Base-by-base conservation (phyloP, 352 stramenopile genomes). In the Globisporangium nodosum region DNA sequence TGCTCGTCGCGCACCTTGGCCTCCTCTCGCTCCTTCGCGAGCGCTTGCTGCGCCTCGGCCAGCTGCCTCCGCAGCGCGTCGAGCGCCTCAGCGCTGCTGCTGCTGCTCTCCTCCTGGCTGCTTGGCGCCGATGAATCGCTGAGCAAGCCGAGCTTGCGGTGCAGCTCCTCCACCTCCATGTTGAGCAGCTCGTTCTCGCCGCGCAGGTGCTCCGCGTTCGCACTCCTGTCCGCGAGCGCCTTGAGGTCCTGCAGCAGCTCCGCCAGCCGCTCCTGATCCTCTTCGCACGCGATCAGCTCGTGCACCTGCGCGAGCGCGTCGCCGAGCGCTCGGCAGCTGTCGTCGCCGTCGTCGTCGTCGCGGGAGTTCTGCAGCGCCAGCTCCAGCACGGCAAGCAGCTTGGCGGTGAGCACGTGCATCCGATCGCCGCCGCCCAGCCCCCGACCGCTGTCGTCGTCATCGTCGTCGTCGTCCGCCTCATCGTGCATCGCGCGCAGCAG, bases 171-270 rank as follows among this genome's bases (percentile, higher is more conserved):
- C 3, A 78, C 54, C 20, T 74, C 70, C 66, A 79, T 69, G 42
- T 75, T 65, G n/a, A 80, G 56, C 33, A 69, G 35, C 46, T 74
- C 54, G 27, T 87, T 74, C 43, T 76, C 72, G 18, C 78, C 65
- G 6, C 65, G 31, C n/a, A 69, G 54, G 49, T 49, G 12, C 53
- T 64, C 65, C 21, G 64, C 56, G 31, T 75, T 50, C 30, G 56
- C 15, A 6, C 69, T 69, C 21, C 51, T 40, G 3, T 61, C 47
- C 52, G 69, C 65, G 39, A 85, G 51, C 3, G 46, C 53, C 39
- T 63, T 63, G 20, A 78, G 66, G 12, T 83, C 66, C 12, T 49
- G 39, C 31, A 83, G 54, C 5, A 85, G 37, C 16, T 71, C 70
- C 45, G 57, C 56, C 20, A 73, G 61, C 12, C 53, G 60, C 27